Evolutionary conservation across 1,284 basidiomycete species (phyloP), one percentile per base, ranked within the genome.

Genomic region (Melampsora abietis-canadensis): DNA sequence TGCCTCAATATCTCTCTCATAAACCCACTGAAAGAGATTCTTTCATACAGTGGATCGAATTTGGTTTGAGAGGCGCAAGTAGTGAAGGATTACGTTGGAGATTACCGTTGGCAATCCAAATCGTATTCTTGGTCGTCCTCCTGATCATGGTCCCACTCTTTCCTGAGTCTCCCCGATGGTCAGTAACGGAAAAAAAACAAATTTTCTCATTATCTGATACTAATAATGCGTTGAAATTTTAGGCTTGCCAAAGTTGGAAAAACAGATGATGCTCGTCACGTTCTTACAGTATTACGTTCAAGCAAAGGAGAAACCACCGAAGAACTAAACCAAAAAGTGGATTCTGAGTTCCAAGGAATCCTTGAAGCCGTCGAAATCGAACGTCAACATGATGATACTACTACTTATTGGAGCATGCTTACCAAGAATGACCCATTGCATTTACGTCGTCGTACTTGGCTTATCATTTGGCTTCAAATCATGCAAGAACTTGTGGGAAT

Each of bases 401-500:
- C 64, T 66, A 76, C 62, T 31, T 80, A 79, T 68, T 75, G 63
- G 14, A 70, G 66, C 2, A 80, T 80, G 80, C 60, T 80, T 21
- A 78, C 78, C 30, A 76, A 76, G 17, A 67, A 62, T 24, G 76
- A 77, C 51, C 46, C 76, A 7, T 47, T 76, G 6, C 77, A 80
- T 65, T 72, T 79, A 62, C 76, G 77, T 27, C 76, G 79, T 7
- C 66, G 78, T 21, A 68, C 78, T 34, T 75, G 78, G 73, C 76
- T 57, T 8, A 65, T 67, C 47, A 69, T 76, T 15, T 79, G 81
- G 77, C 75, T 81, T 34, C 81, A 81, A 75, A 78, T 81, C 66
- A 74, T 79, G 64, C 81, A 81, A 72, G 81, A 81, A 73, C 77
- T 79, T 54, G 77, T 77, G 27, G 81, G 80, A 19, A 81, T 81